These are phyloP conservation scores for Phytopythium boreale DNA, from an alignment of 352 stramenopile genomes.

Conservation along the genomic window DNA sequence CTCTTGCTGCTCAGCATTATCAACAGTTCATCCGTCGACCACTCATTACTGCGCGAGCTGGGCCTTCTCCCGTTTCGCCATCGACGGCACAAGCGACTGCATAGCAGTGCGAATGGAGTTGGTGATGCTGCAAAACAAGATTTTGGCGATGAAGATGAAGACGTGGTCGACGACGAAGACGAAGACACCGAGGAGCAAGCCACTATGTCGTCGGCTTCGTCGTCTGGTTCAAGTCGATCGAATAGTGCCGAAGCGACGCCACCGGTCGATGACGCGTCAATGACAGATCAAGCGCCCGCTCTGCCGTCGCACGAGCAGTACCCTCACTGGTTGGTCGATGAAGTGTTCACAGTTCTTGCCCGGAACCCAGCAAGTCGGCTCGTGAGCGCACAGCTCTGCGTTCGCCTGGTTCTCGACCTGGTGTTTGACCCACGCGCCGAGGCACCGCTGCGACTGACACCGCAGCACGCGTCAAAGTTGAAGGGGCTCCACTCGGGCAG, in stretches of 20 bases:
- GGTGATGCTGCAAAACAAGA: background rate
- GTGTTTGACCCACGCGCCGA: constrained; percentile 30
- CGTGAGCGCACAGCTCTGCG: constrained; percentile 50
- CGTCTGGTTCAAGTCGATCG: constrained; percentile 3
- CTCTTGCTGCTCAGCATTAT: constrained; percentile 61
- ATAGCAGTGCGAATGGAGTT: background rate
- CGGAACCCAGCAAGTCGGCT: constrained; percentile 50
- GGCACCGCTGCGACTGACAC: constrained; percentile 16
- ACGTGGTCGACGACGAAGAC: constrained; percentile 10
- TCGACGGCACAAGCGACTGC: constrained; percentile 20
- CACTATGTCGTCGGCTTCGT: constrained; percentile 20
- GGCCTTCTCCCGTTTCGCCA: constrained; percentile 53
- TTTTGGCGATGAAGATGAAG: constrained; percentile 7
- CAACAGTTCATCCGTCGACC: constrained; percentile 61
- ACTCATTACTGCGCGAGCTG: constrained; percentile 59
- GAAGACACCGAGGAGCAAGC: constrained; percentile 9
- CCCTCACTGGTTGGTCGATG: constrained; percentile 52
- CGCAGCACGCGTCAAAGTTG: constrained; percentile 26
- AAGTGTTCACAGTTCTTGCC: constrained; percentile 38
- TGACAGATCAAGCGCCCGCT: background rate
- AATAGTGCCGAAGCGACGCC: background rate
- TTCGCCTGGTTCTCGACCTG: constrained; percentile 54
- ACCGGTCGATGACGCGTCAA: background rate
- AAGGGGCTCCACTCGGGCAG: constrained; percentile 63
- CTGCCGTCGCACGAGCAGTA: constrained; percentile 19